Evolutionary conservation across 768 basidiomycete genomes (phyloP).

Genomic region (Phlebiopsis flavidoalba): DNA sequence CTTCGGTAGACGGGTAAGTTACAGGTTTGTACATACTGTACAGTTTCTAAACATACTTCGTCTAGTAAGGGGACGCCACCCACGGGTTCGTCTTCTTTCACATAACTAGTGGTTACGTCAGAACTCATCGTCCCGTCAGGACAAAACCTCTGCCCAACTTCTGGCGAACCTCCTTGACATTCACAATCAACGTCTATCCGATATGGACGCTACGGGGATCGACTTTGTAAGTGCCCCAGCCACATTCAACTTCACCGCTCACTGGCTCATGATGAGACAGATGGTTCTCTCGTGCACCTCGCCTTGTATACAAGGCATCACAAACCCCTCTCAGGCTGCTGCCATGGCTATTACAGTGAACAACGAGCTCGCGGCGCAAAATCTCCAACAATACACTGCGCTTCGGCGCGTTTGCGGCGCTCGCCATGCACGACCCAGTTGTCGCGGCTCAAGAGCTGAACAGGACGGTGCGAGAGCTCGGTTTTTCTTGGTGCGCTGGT

Average conservation of each 20-base stretch:
- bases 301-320: background rate
- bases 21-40: background rate
- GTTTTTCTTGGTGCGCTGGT: slow-evolving; percentile 1
- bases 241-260: background rate
- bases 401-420: background rate
- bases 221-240: background rate
- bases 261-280: background rate
- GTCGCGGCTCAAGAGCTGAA: background rate
- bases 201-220: background rate
- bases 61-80: background rate
- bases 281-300: slow-evolving; percentile 1
- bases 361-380: background rate
- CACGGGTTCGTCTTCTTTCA: background rate
- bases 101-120: background rate
- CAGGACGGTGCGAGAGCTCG: background rate
- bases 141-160: background rate
- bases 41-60: no score
- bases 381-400: background rate
- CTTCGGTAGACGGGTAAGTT: background rate
- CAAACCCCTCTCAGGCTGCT: background rate
- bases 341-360: background rate
- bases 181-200: background rate
- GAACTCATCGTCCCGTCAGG: background rate
- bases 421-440: slow-evolving; percentile 1
- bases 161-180: background rate